Percentiles rank a stretch among this genome's conserved stretches.
phyloP scores from a whole-genome alignment of 805 yeast genomes.

The Cyberlindnera lachancei region DNA sequence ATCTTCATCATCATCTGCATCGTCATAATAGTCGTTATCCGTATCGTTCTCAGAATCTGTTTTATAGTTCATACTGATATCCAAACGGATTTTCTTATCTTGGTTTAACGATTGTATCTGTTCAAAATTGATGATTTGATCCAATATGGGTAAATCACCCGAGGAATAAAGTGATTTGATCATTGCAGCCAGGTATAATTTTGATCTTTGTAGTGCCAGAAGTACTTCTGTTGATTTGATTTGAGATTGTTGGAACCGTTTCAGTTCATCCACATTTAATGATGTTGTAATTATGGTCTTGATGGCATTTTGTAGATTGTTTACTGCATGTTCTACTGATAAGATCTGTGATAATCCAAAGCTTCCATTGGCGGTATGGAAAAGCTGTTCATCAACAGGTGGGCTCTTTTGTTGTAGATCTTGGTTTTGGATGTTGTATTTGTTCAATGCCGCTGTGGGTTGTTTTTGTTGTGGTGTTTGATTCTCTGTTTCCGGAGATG shows the following conservation, averaged over 20 bases:
- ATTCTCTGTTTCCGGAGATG: too few species aligned
- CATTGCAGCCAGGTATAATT: slow-evolving; percentile 52
- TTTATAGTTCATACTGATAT: slow-evolving; percentile 7
- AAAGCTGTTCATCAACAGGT: too few species aligned
- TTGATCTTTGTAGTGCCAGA: slow-evolving; percentile 43
- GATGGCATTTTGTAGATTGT: slow-evolving; percentile 44
- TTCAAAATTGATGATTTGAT: slow-evolving; percentile 42
- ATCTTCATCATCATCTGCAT: neutral
- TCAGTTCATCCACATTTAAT: slow-evolving; percentile 41
- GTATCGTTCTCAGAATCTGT: slow-evolving; percentile 13
- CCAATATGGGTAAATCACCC: slow-evolving; percentile 45
- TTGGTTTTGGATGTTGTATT: too few species aligned
- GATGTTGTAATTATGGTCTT: slow-evolving; percentile 45
- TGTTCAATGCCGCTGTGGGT: too few species aligned
- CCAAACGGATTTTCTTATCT: neutral
- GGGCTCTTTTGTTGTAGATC: too few species aligned
- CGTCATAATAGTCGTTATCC: slow-evolving; percentile 10
- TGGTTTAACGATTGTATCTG: slow-evolving; percentile 1
- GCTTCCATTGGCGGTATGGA: too few species aligned
- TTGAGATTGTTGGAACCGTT: slow-evolving; percentile 18
- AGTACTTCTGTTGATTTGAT: slow-evolving; percentile 33
- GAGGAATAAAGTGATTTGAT: slow-evolving; percentile 46
- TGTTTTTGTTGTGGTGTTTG: too few species aligned
- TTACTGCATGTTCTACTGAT: slow-evolving; percentile 43
- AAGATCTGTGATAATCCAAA: slow-evolving; percentile 21